Percentiles rank a stretch among this genome's conserved stretches.
phyloP scores from a whole-genome alignment of 371 early-diverging fungal species.

The Cokeromyces recurvatus region DNA sequence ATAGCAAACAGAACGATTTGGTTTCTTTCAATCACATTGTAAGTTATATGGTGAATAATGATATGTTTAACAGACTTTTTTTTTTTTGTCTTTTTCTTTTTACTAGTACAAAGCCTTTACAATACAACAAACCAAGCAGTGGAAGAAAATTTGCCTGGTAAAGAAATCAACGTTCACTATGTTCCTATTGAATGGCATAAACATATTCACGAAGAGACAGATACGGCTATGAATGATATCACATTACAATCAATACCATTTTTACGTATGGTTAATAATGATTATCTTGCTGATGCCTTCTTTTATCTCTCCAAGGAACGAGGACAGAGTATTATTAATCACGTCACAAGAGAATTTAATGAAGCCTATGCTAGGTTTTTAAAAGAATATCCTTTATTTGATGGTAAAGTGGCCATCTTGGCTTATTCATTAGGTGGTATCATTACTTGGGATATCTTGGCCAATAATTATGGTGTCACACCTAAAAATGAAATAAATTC shows the following conservation, averaged over 20 bases:
- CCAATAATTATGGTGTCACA: constrained; percentile 9
- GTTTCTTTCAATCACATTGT: constrained; percentile 51
- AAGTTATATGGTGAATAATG: neutral
- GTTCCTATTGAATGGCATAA: constrained; percentile 51
- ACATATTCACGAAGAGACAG: constrained; percentile 48
- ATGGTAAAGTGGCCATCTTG: constrained; percentile 52
- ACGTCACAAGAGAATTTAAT: constrained; percentile 55
- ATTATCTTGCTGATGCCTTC: constrained; percentile 58
- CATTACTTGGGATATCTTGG: constrained; percentile 58
- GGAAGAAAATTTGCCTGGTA: constrained; percentile 35
- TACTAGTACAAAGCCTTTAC: constrained; percentile 42
- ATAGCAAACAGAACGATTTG: constrained; percentile 53
- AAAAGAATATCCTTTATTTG: constrained; percentile 47
- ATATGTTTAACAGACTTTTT: neutral
- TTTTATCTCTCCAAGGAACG: constrained; percentile 16
- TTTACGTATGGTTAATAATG: constrained; percentile 59
- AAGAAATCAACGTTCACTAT: constrained; percentile 30
- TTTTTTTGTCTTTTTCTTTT: neutral
- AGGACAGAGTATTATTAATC: constrained; percentile 26
- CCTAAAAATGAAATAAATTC: neutral
- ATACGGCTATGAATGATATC: constrained; percentile 38
- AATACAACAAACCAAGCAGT: constrained; percentile 47
- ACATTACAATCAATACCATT: constrained; percentile 58
- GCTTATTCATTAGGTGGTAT: constrained; percentile 62
- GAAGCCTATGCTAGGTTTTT: constrained; percentile 43